These are phyloP conservation scores for Phoma sp. DNA, from an alignment of 2,329 filamentous ascomycete genomes.

Conservation along the genomic window DNA sequence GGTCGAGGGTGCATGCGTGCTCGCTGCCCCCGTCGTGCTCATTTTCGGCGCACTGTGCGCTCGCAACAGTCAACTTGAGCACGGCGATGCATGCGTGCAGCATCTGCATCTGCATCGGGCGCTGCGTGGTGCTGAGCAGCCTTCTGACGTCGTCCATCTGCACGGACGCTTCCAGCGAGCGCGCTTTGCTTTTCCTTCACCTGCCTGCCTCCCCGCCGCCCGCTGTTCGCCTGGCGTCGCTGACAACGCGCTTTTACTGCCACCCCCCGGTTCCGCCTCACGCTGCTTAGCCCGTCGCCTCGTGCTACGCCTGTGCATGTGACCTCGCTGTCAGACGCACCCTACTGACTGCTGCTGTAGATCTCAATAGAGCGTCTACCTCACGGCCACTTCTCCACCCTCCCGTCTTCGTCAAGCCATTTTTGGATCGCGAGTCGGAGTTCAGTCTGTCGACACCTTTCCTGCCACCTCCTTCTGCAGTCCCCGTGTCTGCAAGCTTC, in stretches of 20 bases:
- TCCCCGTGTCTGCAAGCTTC: slow-evolving; percentile 31
- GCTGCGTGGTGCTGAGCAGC: slow-evolving; percentile 7
- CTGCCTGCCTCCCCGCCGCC: slow-evolving; percentile 2
- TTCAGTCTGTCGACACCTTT: slow-evolving; percentile 41
- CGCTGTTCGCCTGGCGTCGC: slow-evolving; percentile 5
- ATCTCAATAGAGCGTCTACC: slow-evolving; percentile 21
- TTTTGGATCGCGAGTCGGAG: slow-evolving; percentile 39
- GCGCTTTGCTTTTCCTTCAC: slow-evolving; percentile 8
- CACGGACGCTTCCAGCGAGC: slow-evolving; percentile 21
- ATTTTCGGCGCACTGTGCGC: slow-evolving; percentile 17
- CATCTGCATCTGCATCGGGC: neutral
- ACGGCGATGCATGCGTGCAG: slow-evolving; percentile 14
- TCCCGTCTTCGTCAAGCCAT: slow-evolving; percentile 20
- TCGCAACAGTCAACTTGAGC: slow-evolving; percentile 1
- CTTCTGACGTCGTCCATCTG: slow-evolving; percentile 31
- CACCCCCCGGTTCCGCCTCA: neutral
- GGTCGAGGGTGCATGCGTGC: slow-evolving; percentile 7
- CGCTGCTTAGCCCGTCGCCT: slow-evolving; percentile 21
- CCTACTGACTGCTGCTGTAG: slow-evolving; percentile 29
- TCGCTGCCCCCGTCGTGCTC: slow-evolving; percentile 15
- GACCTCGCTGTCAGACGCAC: slow-evolving; percentile 33
- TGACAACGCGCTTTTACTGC: slow-evolving; percentile 13
- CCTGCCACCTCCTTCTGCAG: slow-evolving; percentile 33
- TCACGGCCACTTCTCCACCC: slow-evolving; percentile 44
- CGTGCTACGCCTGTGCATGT: slow-evolving; percentile 38